A percentile compares a stretch with the other conserved stretches of the same genome.
These are phyloP conservation scores for Colletotrichum costaricense DNA, from an alignment of 2,329 filamentous ascomycete genomes.

Conservation along the genomic window DNA sequence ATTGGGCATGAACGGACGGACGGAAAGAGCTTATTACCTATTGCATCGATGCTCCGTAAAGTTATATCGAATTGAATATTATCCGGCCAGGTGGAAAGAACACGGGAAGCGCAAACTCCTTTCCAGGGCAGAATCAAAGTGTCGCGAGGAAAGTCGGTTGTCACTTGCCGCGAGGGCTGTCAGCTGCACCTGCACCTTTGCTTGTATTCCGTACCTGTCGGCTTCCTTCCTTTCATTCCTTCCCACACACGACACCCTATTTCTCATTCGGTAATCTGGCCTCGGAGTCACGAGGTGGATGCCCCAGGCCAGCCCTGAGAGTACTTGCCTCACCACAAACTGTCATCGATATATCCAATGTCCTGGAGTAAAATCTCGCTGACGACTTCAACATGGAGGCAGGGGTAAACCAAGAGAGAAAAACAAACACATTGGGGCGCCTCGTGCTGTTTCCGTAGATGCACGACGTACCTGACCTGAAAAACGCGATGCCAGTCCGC, in stretches of 20 bases:
- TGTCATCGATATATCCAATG: not conserved
- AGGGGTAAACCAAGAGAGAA: not conserved
- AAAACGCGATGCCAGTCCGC: slow-evolving; percentile 7
- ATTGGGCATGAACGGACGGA: not conserved
- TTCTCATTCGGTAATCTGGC: slow-evolving; percentile 11
- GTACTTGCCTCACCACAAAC: not conserved
- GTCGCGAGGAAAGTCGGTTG: not conserved
- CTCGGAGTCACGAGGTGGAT: not conserved
- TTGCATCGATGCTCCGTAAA: not conserved
- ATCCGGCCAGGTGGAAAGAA: not conserved
- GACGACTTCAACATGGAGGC: not conserved
- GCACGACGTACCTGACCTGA: slow-evolving; percentile 7
- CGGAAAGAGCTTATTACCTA: not conserved
- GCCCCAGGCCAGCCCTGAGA: not conserved
- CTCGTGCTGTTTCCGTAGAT: not conserved
- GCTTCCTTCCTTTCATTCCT: slow-evolving; percentile 10
- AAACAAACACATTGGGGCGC: not conserved
- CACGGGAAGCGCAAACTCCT: not conserved
- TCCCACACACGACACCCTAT: slow-evolving; percentile 5
- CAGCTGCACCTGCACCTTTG: not conserved
- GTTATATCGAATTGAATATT: not conserved
- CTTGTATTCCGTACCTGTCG: slow-evolving; percentile 1
- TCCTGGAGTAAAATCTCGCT: no score
- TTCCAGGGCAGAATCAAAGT: not conserved
- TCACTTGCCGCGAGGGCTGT: slow-evolving; percentile 3